Evolutionary conservation across 169 alveolate genomes (phyloP).

Genomic region (Cryptosporidium ryanae): DNA sequence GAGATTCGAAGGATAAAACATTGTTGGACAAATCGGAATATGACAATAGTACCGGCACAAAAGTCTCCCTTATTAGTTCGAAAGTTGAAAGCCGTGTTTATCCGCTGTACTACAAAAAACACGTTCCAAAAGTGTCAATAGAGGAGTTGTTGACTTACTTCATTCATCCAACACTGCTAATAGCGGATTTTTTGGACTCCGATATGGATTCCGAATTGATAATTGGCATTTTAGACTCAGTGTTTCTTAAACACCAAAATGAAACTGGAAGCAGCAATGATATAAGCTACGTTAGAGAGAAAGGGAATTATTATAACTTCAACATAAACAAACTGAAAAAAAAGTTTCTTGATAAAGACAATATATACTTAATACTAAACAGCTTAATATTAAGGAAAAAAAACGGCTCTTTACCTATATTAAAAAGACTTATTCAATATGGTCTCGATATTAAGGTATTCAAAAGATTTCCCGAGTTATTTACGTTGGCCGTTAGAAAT

Average conservation of each 20-base stretch:
- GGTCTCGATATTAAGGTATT: constrained; percentile 47
- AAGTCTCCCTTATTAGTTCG: neutral
- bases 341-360: constrained; percentile 20
- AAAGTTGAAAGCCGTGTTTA: constrained; percentile 12
- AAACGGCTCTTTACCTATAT: constrained; percentile 32
- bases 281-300: neutral
- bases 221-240: constrained; percentile 25
- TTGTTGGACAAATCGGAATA: neutral
- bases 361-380: constrained; percentile 10
- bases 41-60: neutral
- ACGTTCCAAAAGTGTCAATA: neutral
- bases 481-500: constrained; percentile 47
- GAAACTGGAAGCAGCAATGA: neutral
- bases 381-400: constrained; percentile 28
- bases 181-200: constrained; percentile 55
- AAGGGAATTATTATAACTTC: neutral
- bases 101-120: constrained; percentile 61
- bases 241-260: neutral
- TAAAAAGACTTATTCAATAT: constrained; percentile 22
- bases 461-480: constrained; percentile 43
- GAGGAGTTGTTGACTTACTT: constrained; percentile 42
- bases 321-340: constrained; percentile 6
- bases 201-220: constrained; percentile 50
- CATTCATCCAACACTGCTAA: constrained; percentile 50
- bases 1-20: neutral